Evolutionary conservation across 495 filamentous ascomycete genomes (phyloP).

Genomic region (Aspergillus homomorphus): DNA sequence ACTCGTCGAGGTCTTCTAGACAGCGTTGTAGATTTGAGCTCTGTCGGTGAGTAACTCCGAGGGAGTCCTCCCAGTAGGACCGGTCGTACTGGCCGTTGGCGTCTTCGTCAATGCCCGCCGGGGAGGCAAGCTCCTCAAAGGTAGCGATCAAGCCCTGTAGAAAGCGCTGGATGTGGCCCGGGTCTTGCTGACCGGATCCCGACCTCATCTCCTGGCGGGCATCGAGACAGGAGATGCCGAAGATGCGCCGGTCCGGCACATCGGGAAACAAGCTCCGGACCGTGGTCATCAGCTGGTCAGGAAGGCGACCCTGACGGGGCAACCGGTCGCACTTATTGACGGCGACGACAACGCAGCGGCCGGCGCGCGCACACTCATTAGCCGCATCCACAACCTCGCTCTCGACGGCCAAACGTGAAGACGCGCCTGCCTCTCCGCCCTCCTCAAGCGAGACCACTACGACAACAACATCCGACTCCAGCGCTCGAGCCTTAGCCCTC

Average conservation of each 20-base stretch:
- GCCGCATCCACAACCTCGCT: constrained; percentile 57
- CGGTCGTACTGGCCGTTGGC: constrained; percentile 39
- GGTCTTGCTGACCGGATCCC: constrained; percentile 34
- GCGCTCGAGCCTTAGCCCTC: constrained; percentile 74
- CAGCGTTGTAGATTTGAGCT: constrained; percentile 75
- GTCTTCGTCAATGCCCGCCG: constrained; percentile 40
- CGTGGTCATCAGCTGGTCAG: constrained; percentile 13
- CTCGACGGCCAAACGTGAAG: constrained; percentile 44
- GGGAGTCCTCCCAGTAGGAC: constrained; percentile 73
- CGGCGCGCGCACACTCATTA: constrained; percentile 50
- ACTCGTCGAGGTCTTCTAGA: constrained; percentile 62
- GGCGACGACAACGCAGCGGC: constrained; percentile 63
- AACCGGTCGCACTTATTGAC: constrained; percentile 81
- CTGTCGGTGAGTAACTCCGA: constrained; percentile 89
- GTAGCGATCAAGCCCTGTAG: constrained; percentile 61
- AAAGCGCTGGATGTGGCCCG: constrained; percentile 67
- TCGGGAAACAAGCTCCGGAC: constrained; percentile 33
- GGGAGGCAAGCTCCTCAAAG: constrained; percentile 71
- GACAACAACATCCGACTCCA: constrained; percentile 82
- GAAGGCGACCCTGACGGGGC: constrained; percentile 16
- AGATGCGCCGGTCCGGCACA: constrained; percentile 45
- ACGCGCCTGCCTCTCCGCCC: constrained; percentile 22
- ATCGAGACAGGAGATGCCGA: constrained; percentile 68
- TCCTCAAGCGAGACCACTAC: constrained; percentile 70
- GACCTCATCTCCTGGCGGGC: constrained; percentile 16